Percentiles rank a stretch among this genome's conserved stretches.
Conservation (phyloP, 2,329 filamentous ascomycete genomes). For the Botrytis squamosa region DNA sequence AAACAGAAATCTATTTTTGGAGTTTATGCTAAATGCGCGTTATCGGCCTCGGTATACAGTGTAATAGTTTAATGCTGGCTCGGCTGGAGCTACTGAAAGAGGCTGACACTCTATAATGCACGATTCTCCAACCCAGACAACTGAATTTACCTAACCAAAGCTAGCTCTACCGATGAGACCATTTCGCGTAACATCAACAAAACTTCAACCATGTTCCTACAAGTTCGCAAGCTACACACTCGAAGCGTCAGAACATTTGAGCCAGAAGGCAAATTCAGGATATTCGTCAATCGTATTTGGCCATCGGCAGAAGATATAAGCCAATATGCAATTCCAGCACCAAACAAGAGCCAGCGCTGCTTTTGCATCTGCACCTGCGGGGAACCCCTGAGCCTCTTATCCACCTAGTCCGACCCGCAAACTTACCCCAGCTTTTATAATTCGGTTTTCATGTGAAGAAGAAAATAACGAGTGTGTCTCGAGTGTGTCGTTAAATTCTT, state of each 20-base stretch:
- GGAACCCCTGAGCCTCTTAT: not conserved
- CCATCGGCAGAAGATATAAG: not conserved
- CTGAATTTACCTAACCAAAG: not conserved
- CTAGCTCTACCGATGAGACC: not conserved
- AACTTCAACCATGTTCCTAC: not conserved
- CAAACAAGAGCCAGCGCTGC: not conserved
- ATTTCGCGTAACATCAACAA: not conserved
- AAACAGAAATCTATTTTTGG: too few species aligned
- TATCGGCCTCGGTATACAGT: too few species aligned
- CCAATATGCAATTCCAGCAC: not conserved
- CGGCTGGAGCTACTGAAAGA: not conserved
- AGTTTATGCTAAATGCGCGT: too few species aligned
- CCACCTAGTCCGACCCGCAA: not conserved
- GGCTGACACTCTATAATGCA: not conserved
- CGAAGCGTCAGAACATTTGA: not conserved
- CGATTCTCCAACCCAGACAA: not conserved
- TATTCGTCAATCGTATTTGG: not conserved
- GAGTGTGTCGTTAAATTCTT: not conserved
- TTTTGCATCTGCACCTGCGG: not conserved
- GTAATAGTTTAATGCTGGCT: fast-evolving
- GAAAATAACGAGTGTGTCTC: not conserved
- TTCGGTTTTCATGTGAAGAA: not conserved
- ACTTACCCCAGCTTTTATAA: not conserved
- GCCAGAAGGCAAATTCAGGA: not conserved
- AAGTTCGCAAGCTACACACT: not conserved